Conservation (phyloP, 345 rosid genomes). For the Eucalyptus urophylla region DNA sequence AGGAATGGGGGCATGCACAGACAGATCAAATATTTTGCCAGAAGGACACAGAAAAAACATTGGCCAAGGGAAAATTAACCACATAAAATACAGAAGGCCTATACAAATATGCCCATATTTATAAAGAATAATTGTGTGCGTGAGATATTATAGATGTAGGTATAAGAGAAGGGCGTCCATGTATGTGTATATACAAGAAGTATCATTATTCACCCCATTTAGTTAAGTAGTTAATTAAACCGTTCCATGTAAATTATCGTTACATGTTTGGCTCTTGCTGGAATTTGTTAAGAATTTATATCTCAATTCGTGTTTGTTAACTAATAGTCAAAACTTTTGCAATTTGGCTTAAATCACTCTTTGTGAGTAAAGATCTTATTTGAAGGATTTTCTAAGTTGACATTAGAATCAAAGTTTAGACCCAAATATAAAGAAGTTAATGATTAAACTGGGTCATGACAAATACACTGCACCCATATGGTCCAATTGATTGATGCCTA, state of each 20-base stretch:
- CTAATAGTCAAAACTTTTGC: neutral
- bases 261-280: neutral
- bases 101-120: neutral
- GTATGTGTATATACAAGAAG: neutral
- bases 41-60: neutral
- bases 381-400: neutral
- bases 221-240: neutral
- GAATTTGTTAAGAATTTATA: neutral
- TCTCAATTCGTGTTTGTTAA: neutral
- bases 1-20: neutral
- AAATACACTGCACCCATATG: neutral
- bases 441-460: neutral
- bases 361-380: neutral
- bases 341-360: neutral
- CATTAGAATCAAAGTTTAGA: neutral
- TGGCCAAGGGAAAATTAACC: neutral
- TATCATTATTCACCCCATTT: neutral
- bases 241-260: neutral
- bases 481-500: neutral
- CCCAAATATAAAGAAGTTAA: neutral
- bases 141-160: neutral
- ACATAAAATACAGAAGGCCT: neutral
- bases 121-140: neutral
- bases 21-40: neutral
- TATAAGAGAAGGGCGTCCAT: neutral